These are phyloP conservation scores for Carallia brachiata DNA, from an alignment of 345 rosid species.

Conservation along the genomic window DNA sequence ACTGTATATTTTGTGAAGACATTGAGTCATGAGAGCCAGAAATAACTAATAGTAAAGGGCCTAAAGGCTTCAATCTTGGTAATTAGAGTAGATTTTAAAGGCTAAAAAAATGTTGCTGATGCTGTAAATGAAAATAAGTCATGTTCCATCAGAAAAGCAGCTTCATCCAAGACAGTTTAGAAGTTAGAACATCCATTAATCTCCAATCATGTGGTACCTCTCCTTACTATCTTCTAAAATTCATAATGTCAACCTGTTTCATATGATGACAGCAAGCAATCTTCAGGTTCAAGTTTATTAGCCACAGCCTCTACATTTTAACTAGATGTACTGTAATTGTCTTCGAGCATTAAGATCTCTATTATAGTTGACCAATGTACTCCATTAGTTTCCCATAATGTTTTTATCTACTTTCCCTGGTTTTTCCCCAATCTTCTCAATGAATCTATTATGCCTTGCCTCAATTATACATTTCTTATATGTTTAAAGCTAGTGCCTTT, in stretches of 20 bases:
- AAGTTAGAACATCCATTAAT: neutral
- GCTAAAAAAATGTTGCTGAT: neutral
- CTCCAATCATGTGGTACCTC: neutral
- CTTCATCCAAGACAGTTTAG: neutral
- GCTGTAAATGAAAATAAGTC: neutral
- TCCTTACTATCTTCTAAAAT: neutral
- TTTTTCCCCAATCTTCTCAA: no score
- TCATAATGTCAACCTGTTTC: neutral
- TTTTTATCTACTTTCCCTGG: no score
- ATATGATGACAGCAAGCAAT: neutral
- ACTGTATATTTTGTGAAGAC: neutral
- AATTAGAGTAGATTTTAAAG: neutral
- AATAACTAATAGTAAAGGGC: neutral
- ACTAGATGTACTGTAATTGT: neutral
- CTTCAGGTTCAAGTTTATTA: neutral
- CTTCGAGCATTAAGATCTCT: neutral
- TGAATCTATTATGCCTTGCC: no score
- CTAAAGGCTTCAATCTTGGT: neutral
- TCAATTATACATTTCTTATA: no score
- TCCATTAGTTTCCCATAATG: neutral
- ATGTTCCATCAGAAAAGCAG: neutral
- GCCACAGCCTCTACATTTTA: neutral
- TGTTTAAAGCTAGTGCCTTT: no score
- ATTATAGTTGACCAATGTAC: neutral
- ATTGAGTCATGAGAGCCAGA: neutral